These are phyloP conservation scores for Beauveria australis DNA, from an alignment of 2,329 filamentous ascomycete species.

Conservation along the genomic window DNA sequence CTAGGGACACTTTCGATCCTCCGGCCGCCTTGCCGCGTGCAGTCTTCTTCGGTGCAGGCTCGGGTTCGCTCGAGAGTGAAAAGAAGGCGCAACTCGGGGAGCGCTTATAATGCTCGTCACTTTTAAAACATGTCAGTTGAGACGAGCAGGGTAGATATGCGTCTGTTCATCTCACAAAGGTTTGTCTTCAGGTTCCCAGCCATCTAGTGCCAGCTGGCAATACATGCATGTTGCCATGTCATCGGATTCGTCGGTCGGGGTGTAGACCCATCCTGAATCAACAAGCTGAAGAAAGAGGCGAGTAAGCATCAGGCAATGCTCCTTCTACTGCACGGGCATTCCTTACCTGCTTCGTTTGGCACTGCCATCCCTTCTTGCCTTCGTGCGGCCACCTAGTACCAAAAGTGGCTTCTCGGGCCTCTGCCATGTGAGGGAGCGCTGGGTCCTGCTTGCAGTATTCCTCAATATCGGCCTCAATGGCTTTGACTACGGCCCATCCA, in stretches of 20 bases:
- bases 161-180: constrained; percentile 54
- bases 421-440: constrained; percentile 58
- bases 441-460: constrained; percentile 67
- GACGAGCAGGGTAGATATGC: background rate
- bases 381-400: constrained; percentile 84
- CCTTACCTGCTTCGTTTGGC: constrained; percentile 75
- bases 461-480: constrained; percentile 52
- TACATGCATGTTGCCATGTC: constrained; percentile 90
- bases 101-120: constrained; percentile 77
- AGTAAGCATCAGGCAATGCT: constrained; percentile 7
- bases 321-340: background rate
- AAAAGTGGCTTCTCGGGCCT: constrained; percentile 78
- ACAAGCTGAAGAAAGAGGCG: constrained; percentile 53
- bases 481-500: constrained; percentile 72
- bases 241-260: constrained; percentile 71
- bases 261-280: constrained; percentile 90
- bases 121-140: constrained; percentile 28
- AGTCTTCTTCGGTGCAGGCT: constrained; percentile 45
- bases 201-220: constrained; percentile 81
- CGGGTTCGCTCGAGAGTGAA: constrained; percentile 51
- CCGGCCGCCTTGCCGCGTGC: constrained; percentile 44
- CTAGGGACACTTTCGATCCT: constrained; percentile 61
- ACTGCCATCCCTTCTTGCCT: constrained; percentile 77
- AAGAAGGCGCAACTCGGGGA: constrained; percentile 81
- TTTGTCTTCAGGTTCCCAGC: constrained; percentile 90